Evolutionary conservation across 2,329 filamentous ascomycete species (phyloP).

Genomic region (Microascus cirrosus): DNA sequence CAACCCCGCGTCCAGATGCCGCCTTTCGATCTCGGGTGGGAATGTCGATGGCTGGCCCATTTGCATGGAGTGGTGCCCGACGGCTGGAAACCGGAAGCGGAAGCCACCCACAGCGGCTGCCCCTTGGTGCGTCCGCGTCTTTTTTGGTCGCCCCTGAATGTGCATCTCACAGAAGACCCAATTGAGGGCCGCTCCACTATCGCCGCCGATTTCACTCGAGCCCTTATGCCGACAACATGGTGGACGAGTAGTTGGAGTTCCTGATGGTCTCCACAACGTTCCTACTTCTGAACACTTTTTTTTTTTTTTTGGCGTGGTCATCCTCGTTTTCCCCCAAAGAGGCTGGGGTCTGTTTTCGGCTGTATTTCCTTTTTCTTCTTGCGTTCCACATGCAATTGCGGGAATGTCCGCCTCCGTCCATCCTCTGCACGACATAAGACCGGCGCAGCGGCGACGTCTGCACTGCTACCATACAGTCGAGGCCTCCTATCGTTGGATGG

Average conservation of each 20-base stretch:
- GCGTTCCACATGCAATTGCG: neutral
- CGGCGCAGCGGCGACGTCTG: neutral
- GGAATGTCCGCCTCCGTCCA: constrained; percentile 1
- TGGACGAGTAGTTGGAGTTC: neutral
- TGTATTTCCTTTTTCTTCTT: neutral
- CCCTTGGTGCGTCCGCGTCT: neutral
- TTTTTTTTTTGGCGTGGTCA: no score
- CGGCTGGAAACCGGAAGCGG: neutral
- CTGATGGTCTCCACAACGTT: neutral
- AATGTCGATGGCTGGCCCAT: neutral
- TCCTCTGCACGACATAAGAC: neutral
- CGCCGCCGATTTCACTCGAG: neutral
- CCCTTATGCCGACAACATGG: neutral
- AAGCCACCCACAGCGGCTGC: neutral
- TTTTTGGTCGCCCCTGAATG: neutral
- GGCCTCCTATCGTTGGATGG: neutral
- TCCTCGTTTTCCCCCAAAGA: neutral
- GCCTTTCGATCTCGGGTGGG: neutral
- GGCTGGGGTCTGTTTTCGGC: neutral
- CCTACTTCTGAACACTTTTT: neutral
- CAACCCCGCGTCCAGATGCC: neutral
- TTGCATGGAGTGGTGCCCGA: neutral
- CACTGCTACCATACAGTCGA: neutral
- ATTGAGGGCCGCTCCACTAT: neutral
- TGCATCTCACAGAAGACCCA: neutral